Conservation (phyloP, 78 protist species). For the Dictyostelium brefeldianum region DNA sequence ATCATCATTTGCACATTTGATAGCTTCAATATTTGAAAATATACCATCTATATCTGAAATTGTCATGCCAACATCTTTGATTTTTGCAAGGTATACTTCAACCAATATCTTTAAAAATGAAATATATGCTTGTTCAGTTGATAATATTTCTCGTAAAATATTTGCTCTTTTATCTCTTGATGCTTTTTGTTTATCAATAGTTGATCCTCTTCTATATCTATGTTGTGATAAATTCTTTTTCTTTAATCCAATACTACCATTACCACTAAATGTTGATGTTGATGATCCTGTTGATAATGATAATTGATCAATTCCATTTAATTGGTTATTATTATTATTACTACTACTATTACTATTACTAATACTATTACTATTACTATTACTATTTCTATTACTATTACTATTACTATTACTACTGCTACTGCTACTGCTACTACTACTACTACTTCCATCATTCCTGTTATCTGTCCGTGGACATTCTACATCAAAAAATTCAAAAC, state of each 20-base stretch:
- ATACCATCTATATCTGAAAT: slow-evolving; percentile 26
- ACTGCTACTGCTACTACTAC: too few relatives aligned
- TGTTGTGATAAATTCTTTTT: slow-evolving; percentile 17
- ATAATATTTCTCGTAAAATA: slow-evolving; percentile 37
- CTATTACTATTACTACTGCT: too few relatives aligned
- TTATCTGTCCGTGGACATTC: background rate
- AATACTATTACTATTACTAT: too few relatives aligned
- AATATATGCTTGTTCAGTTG: slow-evolving; percentile 68
- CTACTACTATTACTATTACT: too few relatives aligned
- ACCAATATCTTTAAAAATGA: slow-evolving; percentile 51
- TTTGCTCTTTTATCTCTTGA: slow-evolving; percentile 12
- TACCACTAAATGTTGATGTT: background rate
- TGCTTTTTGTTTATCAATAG: background rate
- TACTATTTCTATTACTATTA: too few relatives aligned
- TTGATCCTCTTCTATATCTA: slow-evolving; percentile 1
- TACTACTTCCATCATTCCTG: background rate
- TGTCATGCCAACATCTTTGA: slow-evolving; percentile 1
- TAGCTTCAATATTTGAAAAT: slow-evolving; percentile 63
- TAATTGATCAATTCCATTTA: too few relatives aligned
- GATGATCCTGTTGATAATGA: background rate
- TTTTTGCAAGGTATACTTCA: slow-evolving; percentile 24
- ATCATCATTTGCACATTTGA: slow-evolving; percentile 52
- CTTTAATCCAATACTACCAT: background rate
- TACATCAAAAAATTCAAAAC: background rate
- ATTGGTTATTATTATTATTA: too few relatives aligned